Evolutionary conservation across 169 alveolate genomes (phyloP), one percentile per base, ranked within the genome.

Genomic region (Plasmodium relictum): DNA sequence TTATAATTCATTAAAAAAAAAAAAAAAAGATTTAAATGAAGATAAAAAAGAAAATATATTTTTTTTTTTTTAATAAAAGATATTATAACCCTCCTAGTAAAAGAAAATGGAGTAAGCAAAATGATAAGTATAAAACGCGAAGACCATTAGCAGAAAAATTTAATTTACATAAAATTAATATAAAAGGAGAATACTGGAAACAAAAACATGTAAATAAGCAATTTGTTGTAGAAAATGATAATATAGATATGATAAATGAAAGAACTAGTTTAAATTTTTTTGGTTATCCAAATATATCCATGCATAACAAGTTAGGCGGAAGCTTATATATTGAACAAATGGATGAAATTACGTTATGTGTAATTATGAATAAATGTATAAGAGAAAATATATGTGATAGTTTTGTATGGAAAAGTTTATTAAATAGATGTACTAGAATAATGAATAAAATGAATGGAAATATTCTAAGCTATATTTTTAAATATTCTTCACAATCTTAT

Each of bases 91-190:
- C 88, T 18, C 76, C 89, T 31, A 44, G 58, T 52, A 54, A 54
- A 83, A 92, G 95, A 73, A 88, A 94, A 56, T 95, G 97, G 97
- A 88, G 96, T 68, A 94, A 95, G 88, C 97, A 95, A 90, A 93
- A 95, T 88, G 94, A 88, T 52, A 80, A 91, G 45, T 93, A 94
- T 85, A 83, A 73, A 52, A 93, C 96, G 20, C 94, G 94, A 50
- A 85, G 97, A 20, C 97, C 97, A 18, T 89, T 95, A 86, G 95
- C 94, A 26, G 96, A 95, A 48, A 91, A 91, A 52, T 93, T 88
- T 56, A 94, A 95, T 74, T 80, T 93, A 37, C 94, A 93, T 16
- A 71, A 93, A 41, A 92, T 95, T 41, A 96, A 95, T 58, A 95
- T 96, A 24, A 94, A 90, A 69, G 93, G 88, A 78, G 97, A 95